Evolutionary conservation across 108 stramenopile species (phyloP), one percentile per base, ranked within the genome.

Genomic region (Chaetoceros muelleri): DNA sequence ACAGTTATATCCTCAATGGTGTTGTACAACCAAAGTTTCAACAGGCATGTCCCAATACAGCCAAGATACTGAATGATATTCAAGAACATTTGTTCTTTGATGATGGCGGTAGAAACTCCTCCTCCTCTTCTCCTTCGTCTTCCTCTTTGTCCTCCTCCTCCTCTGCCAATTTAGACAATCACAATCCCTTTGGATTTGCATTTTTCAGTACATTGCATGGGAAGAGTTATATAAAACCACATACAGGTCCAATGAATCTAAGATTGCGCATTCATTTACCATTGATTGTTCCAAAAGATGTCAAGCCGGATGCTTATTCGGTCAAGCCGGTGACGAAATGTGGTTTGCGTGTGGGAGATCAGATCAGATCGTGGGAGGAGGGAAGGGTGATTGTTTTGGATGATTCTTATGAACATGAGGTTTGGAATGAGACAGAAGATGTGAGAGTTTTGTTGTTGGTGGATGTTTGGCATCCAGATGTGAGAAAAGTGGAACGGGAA

Each of bases 321-420:
- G 13, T 13, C 24, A 44, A 51, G 8, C 70, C 68, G 44, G 50
- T 24, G 1, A 40, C 34, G 5, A 55, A 56, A 18, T 91, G 85
- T 65, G 98, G 96, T 18, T 95, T 99, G 22, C 68, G 87, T 18
- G 93, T 99, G 1, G 98, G 81, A n/a, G 74, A 66, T 34, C 64
- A 86, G 54, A 60, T 55, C 7, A 69, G 81, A 24, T 56, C 70
- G 16, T 99, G 96, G 95, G 51, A 58, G 17, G 79, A 79, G 46
- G 93, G 90, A 10, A 67, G 84, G 44, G 87, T 91, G 0, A 7
- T 99, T 28, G 78, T 98, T 0, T 82, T 99, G 29, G 98, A 99
- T 60, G 98, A 99, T 75, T 70, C 81, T 48, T 99, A 84, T 62
- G 89, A 96, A 58, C 98, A 99, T 59, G 85, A 97, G 73, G 96